These are phyloP conservation scores for Ligustrum vulgare DNA, from an alignment of 257 asterid genomes.

Conservation along the genomic window DNA sequence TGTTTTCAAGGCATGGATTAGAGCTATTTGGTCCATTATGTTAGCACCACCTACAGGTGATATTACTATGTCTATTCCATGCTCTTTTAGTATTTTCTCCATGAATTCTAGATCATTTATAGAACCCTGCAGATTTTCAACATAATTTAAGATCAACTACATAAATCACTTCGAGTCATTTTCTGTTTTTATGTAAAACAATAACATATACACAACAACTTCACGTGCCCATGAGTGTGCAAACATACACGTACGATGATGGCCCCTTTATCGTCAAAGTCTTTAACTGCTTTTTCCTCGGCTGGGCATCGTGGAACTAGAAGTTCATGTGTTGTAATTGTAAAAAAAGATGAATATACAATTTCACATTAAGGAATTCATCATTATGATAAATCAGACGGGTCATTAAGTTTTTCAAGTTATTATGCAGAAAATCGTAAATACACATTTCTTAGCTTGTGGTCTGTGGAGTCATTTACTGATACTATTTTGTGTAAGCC, in stretches of 20 bases:
- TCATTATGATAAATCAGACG: too few species aligned
- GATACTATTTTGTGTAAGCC: too few species aligned
- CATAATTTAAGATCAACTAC: neutral
- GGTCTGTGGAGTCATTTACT: too few species aligned
- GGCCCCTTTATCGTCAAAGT: slow-evolving; percentile 36
- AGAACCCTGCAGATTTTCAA: slow-evolving; percentile 31
- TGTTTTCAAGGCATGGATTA: slow-evolving; percentile 30
- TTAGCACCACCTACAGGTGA: slow-evolving; percentile 37
- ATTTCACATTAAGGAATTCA: too few species aligned
- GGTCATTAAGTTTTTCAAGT: too few species aligned
- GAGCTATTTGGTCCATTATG: slow-evolving; percentile 30
- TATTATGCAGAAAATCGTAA: too few species aligned
- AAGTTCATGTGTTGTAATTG: too few species aligned
- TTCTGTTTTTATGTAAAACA: neutral
- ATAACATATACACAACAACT: neutral
- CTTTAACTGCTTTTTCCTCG: slow-evolving; percentile 20
- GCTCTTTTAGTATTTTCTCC: slow-evolving; percentile 30
- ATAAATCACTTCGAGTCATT: too few species aligned
- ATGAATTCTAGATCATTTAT: slow-evolving; percentile 26
- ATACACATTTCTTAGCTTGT: too few species aligned
- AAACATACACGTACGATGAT: slow-evolving; percentile 25
- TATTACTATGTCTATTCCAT: slow-evolving; percentile 35
- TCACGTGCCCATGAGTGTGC: neutral
- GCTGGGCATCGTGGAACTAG: neutral
- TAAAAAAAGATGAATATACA: too few species aligned